phyloP scores from a whole-genome alignment of 441 rosid genomes.

The Hypseocharis bilobata region DNA sequence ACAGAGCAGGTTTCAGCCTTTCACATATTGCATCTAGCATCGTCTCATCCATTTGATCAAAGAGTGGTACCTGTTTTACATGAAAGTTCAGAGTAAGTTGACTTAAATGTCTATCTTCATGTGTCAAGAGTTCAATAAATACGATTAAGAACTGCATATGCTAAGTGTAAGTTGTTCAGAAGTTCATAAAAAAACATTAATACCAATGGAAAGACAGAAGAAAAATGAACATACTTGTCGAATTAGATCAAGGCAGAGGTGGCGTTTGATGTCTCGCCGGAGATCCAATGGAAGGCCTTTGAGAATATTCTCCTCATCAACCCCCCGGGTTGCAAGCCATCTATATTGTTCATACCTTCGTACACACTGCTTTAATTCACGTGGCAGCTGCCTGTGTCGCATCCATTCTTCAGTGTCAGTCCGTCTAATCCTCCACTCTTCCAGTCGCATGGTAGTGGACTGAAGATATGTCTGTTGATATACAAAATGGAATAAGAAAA shows the following conservation, averaged over 20 bases:
- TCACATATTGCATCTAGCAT: conserved; percentile 56
- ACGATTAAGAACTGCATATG: too few relatives aligned
- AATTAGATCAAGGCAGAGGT: conserved; percentile 55
- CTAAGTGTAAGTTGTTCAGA: too few relatives aligned
- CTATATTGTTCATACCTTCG: conserved; percentile 39
- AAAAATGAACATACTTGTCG: conserved; percentile 29
- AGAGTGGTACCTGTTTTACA: conserved; percentile 42
- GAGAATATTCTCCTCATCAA: conserved; percentile 45
- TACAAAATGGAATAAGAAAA: not conserved
- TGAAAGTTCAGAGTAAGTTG: too few relatives aligned
- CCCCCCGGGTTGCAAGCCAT: conserved; percentile 54
- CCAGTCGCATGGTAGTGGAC: conserved; percentile 39
- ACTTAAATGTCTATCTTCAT: too few relatives aligned
- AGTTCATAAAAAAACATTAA: too few relatives aligned
- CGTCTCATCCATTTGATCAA: conserved; percentile 47
- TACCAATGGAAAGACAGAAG: not conserved
- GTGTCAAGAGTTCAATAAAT: too few relatives aligned
- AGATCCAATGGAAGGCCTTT: conserved; percentile 46
- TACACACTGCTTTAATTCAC: conserved; percentile 34
- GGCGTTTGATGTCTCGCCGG: conserved; percentile 43
- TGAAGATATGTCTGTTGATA: conserved; percentile 44
- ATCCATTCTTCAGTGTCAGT: conserved; percentile 56
- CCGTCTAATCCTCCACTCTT: conserved; percentile 49
- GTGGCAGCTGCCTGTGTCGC: conserved; percentile 51
- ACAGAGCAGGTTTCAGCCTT: conserved; percentile 41